These are phyloP conservation scores for Blastomyces silverae DNA, from an alignment of 2,329 filamentous ascomycete genomes.

Conservation along the genomic window DNA sequence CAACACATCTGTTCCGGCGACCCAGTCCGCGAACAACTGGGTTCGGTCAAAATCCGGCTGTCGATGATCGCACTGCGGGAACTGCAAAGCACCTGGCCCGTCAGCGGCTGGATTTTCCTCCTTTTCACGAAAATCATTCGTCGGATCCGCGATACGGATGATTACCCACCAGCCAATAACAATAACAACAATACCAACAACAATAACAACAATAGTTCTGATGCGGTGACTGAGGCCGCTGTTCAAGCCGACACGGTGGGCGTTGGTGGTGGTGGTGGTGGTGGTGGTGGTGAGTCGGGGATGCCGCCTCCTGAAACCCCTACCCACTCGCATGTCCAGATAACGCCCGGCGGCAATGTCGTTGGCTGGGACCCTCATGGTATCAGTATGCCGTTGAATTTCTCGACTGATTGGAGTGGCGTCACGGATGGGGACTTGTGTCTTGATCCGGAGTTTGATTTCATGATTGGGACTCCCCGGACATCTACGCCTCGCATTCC, in stretches of 20 bases:
- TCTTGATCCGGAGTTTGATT: slow-evolving; percentile 13
- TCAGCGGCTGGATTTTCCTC: slow-evolving; percentile 13
- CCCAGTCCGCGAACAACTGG: slow-evolving; percentile 12
- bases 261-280: neutral
- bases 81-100: slow-evolving; percentile 10
- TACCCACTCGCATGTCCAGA: slow-evolving; percentile 1
- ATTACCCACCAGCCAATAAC: neutral
- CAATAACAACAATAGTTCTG: neutral
- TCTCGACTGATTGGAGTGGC: slow-evolving; percentile 13
- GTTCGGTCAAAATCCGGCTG: slow-evolving; percentile 12
- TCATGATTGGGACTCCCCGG: slow-evolving; percentile 12
- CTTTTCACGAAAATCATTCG: slow-evolving; percentile 13
- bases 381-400: slow-evolving; percentile 6
- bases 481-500: slow-evolving; percentile 7
- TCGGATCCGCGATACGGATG: slow-evolving; percentile 11
- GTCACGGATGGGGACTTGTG: slow-evolving; percentile 9
- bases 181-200: neutral
- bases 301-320: neutral
- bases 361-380: slow-evolving; percentile 11
- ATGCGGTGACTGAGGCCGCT: neutral
- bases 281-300: neutral
- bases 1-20: slow-evolving; percentile 10
- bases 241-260: neutral
- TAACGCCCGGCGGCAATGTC: neutral
- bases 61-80: slow-evolving; percentile 13